A percentile compares a stretch with the other conserved stretches of the same genome.
Evolutionary conservation across 345 rosid species (phyloP).

Genomic region (Schrenkiella parvula): DNA sequence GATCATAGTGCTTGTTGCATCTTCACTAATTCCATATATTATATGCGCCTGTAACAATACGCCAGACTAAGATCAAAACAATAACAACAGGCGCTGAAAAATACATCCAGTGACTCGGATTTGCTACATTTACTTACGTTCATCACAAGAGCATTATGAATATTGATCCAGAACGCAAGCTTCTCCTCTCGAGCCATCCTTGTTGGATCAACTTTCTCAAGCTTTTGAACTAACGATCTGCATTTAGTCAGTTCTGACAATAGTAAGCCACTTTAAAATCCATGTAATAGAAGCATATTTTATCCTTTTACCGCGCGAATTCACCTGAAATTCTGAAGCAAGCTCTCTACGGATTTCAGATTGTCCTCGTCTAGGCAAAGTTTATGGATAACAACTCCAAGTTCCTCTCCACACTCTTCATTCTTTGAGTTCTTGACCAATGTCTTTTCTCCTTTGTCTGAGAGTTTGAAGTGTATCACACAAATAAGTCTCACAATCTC

Average conservation of each 20-base stretch:
- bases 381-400: slow-evolving; percentile 42
- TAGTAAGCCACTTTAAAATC: not conserved
- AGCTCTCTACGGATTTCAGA: slow-evolving; percentile 47
- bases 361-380: slow-evolving; percentile 45
- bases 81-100: not conserved
- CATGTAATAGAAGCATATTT: not conserved
- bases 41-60: slow-evolving; percentile 56
- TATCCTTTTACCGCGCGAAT: not conserved
- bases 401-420: slow-evolving; percentile 35
- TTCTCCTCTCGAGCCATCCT: slow-evolving; percentile 69
- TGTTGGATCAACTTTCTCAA: slow-evolving; percentile 56
- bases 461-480: slow-evolving; percentile 57
- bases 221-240: slow-evolving; percentile 59
- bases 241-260: not conserved
- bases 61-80: not conserved
- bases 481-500: slow-evolving; percentile 65
- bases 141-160: slow-evolving; percentile 78
- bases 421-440: slow-evolving; percentile 35
- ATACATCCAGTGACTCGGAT: not conserved
- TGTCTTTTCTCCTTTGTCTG: slow-evolving; percentile 29
- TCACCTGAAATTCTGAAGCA: slow-evolving; percentile 68
- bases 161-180: slow-evolving; percentile 80
- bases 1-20: slow-evolving; percentile 37
- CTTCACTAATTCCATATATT: slow-evolving; percentile 47
- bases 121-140: slow-evolving; percentile 42